Conservation (phyloP, 2,329 filamentous ascomycete species). For the Diaporthe citri region DNA sequence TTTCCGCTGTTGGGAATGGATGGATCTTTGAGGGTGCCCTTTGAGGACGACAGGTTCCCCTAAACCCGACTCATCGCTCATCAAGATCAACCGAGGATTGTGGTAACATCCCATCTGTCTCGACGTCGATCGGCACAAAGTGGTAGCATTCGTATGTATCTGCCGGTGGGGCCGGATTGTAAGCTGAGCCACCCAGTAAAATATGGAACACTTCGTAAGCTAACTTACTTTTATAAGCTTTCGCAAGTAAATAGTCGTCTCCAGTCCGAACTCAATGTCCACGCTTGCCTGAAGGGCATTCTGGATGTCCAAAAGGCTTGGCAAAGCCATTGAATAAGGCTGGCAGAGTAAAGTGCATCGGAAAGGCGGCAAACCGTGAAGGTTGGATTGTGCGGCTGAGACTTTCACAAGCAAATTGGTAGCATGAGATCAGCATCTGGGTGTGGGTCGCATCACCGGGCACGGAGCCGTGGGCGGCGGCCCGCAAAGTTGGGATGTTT, state of each 20-base stretch:
- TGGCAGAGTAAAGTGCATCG: neutral
- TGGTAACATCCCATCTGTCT: slow-evolving; percentile 7
- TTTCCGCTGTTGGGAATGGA: neutral
- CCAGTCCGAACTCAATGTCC: neutral
- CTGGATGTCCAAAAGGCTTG: neutral
- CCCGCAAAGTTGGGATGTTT: slow-evolving; percentile 22
- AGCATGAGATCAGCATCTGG: neutral
- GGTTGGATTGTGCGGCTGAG: neutral
- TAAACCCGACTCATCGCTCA: slow-evolving; percentile 1
- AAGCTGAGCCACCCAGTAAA: slow-evolving; percentile 12
- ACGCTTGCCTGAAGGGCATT: neutral
- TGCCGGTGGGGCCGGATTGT: slow-evolving; percentile 17
- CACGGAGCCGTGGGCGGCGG: slow-evolving; percentile 15
- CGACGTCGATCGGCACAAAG: slow-evolving; percentile 7
- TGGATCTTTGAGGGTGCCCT: neutral
- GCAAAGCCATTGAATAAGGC: slow-evolving; percentile 2
- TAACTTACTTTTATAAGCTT: slow-evolving; percentile 13
- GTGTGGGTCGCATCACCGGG: slow-evolving; percentile 17
- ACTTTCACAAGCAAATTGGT: neutral
- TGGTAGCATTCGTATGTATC: neutral
- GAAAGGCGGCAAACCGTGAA: slow-evolving; percentile 1
- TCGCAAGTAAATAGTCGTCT: neutral
- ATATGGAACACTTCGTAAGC: slow-evolving; percentile 19
- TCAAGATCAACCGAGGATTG: slow-evolving; percentile 24
- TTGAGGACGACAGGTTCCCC: slow-evolving; percentile 5